Base-by-base conservation (phyloP, 768 basidiomycete species). In the Rhodotorula sphaerocarpa region DNA sequence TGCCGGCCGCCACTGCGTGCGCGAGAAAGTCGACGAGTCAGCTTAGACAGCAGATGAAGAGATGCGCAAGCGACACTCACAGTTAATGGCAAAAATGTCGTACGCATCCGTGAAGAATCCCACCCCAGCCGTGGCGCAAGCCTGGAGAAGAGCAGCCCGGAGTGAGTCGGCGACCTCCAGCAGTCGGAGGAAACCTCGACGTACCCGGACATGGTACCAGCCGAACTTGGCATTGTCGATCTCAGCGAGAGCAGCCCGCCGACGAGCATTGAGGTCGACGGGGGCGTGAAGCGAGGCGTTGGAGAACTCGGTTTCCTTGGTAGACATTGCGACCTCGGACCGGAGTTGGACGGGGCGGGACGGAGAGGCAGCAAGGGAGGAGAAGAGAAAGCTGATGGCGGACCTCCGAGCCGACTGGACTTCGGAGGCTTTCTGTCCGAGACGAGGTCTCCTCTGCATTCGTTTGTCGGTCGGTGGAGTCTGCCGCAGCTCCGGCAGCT, bases 71-170 rank as follows among this genome's bases (percentile, higher is more conserved):
- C n/a, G n/a, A n/a, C n/a, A n/a, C 36, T 39, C 36, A 39, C 36
- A 87, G 74, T 85, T 88, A 76, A 92, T 91, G 12, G 87, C 87
- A 70, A 92, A 93, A 63, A 92, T 85, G 65, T 90, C 88, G 70
- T 88, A 88, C 61, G 85, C 83, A 77, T 88, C 89, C 52, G 90
- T 90, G 79, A 90, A 92, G 80, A 92, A 91, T 31, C 90, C 90
- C 15, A 86, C 86, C 70, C 90, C 88, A 4, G 87, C 66, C 44
- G 79, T 77, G 78, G 43, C 82, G 81, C 59, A 82, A 67, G 79
- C 75, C 75, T 48, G 28, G 15, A 3, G 15, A 28, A 15, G 42
- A 43, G 16, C 7, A 9, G 27, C n/a, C 7, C n/a, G 23, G 14
- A 45, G 3, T 28, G 45, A 46, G 45, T 27, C n/a, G 25, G 27